Conservation (phyloP, 2,329 filamentous ascomycete genomes). For the Aspergillus uvarum region DNA sequence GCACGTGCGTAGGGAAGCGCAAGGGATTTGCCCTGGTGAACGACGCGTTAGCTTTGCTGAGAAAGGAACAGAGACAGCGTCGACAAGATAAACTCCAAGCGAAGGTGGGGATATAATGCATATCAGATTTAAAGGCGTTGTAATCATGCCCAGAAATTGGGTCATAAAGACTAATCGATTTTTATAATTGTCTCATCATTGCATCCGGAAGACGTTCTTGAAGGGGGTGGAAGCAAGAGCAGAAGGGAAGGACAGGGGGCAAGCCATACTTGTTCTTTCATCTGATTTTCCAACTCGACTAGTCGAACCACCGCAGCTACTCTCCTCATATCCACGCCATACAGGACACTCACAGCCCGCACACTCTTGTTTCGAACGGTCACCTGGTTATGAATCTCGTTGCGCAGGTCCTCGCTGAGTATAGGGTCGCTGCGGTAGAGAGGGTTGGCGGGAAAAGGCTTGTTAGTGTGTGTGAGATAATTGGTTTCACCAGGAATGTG, state of each 20-base stretch:
- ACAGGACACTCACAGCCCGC: conserved; percentile 72
- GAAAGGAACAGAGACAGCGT: background rate
- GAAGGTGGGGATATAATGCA: background rate
- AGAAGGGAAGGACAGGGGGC: conserved; percentile 17
- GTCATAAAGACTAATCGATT: conserved; percentile 99
- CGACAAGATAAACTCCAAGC: background rate
- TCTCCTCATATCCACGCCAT: conserved; percentile 76
- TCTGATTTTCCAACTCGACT: conserved; percentile 81
- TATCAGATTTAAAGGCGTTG: conserved; percentile 51
- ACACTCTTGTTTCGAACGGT: conserved; percentile 66
- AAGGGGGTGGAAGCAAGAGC: conserved; percentile 8
- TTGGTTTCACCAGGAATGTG: conserved; percentile 35
- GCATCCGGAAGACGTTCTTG: conserved; percentile 7
- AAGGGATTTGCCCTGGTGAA: conserved; percentile 64
- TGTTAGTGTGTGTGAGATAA: conserved; percentile 21
- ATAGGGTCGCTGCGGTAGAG: conserved; percentile 70
- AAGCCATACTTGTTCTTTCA: conserved; percentile 68
- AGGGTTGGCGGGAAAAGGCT: conserved; percentile 67
- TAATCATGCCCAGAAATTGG: conserved; percentile 55
- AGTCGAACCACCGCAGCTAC: conserved; percentile 83
- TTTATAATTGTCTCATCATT: conserved; percentile 72
- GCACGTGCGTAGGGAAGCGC: conserved; percentile 75
- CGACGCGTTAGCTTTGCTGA: background rate
- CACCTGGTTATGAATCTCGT: conserved; percentile 71
- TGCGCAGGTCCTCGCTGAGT: conserved; percentile 69